Percentiles rank a stretch among this genome's conserved stretches.
Conservation (phyloP, 768 basidiomycete genomes). For the Suillus weaverae region DNA sequence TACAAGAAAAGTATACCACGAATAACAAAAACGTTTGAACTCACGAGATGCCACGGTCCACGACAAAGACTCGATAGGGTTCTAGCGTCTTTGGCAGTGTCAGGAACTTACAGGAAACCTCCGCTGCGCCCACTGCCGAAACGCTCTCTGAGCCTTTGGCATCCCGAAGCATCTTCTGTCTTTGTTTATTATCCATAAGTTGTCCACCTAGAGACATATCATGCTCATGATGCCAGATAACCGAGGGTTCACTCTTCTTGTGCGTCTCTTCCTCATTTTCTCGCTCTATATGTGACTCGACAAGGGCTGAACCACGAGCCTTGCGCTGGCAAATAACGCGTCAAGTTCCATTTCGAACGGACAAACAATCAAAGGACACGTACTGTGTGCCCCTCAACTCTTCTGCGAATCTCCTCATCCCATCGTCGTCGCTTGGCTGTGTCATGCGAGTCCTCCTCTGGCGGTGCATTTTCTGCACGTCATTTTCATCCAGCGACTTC, state of each 20-base stretch:
- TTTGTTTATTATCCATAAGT: conserved; percentile 85
- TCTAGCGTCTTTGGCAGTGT: not conserved
- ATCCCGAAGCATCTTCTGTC: conserved; percentile 76
- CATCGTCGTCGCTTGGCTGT: conserved; percentile 56
- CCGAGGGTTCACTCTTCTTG: conserved; percentile 55
- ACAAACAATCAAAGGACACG: conserved; percentile 23
- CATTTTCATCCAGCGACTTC: conserved; percentile 92
- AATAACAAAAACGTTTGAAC: not conserved
- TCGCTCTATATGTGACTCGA: conserved; percentile 50
- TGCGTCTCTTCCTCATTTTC: conserved; percentile 33
- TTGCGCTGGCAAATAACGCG: conserved; percentile 35
- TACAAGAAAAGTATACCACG: not conserved
- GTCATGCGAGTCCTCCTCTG: conserved; percentile 35
- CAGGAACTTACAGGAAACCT: conserved; percentile 48
- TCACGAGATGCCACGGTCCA: not conserved
- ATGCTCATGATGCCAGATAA: conserved; percentile 89
- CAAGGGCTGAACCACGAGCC: conserved; percentile 52
- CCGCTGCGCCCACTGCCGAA: conserved; percentile 77
- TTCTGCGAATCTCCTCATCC: conserved; percentile 68
- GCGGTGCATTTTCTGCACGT: conserved; percentile 56
- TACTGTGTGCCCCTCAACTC: conserved; percentile 81
- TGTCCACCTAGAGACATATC: conserved; percentile 89
- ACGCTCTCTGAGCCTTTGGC: conserved; percentile 79
- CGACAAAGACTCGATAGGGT: not conserved
- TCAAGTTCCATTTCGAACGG: not conserved